A percentile compares a stretch with the other conserved stretches of the same genome.
Conservation (phyloP, 2,329 filamentous ascomycete genomes). For the Dactylonectria estremocensis region DNA sequence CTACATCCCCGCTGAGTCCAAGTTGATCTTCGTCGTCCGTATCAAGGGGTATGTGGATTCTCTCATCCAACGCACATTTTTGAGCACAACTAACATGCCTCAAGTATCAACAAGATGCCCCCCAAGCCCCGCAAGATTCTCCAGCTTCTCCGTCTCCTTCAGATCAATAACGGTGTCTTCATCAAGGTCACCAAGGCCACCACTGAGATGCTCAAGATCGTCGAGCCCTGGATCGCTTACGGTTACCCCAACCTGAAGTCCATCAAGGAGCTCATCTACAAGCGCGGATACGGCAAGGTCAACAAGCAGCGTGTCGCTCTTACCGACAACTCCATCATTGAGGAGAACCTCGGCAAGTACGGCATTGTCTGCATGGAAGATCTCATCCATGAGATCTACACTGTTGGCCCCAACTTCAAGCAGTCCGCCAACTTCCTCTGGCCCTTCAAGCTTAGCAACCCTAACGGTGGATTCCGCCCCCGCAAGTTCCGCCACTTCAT, state of each 20-base stretch:
- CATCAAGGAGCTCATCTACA: conserved; percentile 99
- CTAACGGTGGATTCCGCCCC: conserved; percentile 94
- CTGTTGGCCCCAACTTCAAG: conserved; percentile 99
- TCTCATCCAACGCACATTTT: neutral
- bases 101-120: conserved; percentile 99
- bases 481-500: conserved; percentile 99
- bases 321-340: conserved; percentile 98
- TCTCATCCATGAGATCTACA: conserved; percentile 99
- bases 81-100: conserved; percentile 20
- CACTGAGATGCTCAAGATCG: conserved; percentile 95
- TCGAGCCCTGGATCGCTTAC: conserved; percentile 99
- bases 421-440: conserved; percentile 99
- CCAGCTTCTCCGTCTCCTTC: conserved; percentile 98
- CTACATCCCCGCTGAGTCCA: conserved; percentile 95
- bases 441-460: conserved; percentile 99
- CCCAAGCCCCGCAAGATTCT: conserved; percentile 99
- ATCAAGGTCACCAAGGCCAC: conserved; percentile 98
- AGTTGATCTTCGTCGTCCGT: conserved; percentile 97
- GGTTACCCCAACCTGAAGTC: conserved; percentile 99
- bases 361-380: conserved; percentile 99
- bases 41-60: conserved; percentile 86
- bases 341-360: conserved; percentile 97
- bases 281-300: conserved; percentile 99
- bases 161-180: conserved; percentile 99
- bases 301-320: conserved; percentile 97